These are phyloP conservation scores for Picea engelmannii DNA, from an alignment of 83 land plant genomes.

Conservation along the genomic window DNA sequence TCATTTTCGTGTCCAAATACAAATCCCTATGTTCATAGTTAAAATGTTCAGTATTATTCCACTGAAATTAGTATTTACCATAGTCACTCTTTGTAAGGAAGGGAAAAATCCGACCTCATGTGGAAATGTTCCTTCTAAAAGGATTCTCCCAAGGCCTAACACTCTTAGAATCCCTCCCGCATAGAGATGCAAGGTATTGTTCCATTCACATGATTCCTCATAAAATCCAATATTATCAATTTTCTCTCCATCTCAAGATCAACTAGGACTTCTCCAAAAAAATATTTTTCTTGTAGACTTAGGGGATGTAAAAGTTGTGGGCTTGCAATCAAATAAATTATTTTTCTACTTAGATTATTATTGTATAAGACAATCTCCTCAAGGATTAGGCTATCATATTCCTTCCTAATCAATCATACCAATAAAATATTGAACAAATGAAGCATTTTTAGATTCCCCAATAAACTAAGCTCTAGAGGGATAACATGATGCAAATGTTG, in stretches of 20 bases:
- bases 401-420: conserved; percentile 25
- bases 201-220: conserved; percentile 24
- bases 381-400: conserved; percentile 20
- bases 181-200: conserved; percentile 25
- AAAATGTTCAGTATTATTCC: conserved; percentile 31
- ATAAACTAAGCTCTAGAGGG: conserved; percentile 19
- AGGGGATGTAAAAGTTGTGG: conserved; percentile 17
- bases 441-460: conserved; percentile 8
- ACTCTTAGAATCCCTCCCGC: conserved; percentile 14
- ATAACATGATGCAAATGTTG: conserved; percentile 19
- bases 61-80: conserved; percentile 26
- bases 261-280: conserved; percentile 29
- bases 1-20: conserved; percentile 28
- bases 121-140: conserved; percentile 34
- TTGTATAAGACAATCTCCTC: conserved; percentile 27
- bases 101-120: conserved; percentile 20
- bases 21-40: conserved; percentile 17
- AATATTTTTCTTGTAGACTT: conserved; percentile 29
- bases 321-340: conserved; percentile 20
- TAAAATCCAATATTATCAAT: conserved; percentile 27
- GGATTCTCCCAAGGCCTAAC: conserved; percentile 23
- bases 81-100: conserved; percentile 30
- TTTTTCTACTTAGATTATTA: conserved; percentile 35
- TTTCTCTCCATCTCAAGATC: conserved; percentile 21
- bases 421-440: conserved; percentile 22